Evolutionary conservation across 2,329 filamentous ascomycete genomes (phyloP).

Genomic region (Laburnicola sp.): DNA sequence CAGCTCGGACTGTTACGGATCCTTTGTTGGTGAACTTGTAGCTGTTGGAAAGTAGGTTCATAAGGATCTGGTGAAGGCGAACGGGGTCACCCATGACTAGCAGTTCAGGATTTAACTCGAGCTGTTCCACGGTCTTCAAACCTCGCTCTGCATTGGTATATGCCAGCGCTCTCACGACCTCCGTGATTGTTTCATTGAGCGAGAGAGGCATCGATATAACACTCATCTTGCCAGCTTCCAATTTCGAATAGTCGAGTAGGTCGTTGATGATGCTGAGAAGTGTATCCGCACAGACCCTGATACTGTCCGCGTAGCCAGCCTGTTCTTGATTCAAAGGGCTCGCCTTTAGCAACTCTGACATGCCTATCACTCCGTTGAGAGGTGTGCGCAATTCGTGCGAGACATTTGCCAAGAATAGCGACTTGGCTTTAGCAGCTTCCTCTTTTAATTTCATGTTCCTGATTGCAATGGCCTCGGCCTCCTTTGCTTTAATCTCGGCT

Average conservation of each 20-base stretch:
- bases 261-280: conserved; percentile 58
- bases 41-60: conserved; percentile 88
- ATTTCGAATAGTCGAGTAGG: conserved; percentile 56
- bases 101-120: conserved; percentile 59
- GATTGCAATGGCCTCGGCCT: conserved; percentile 74
- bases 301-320: conserved; percentile 65
- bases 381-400: conserved; percentile 62
- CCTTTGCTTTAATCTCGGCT: conserved; percentile 75
- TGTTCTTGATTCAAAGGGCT: conserved; percentile 61
- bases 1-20: conserved; percentile 79
- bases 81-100: conserved; percentile 57
- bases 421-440: conserved; percentile 80
- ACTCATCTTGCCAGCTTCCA: conserved; percentile 58
- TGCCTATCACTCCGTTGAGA: conserved; percentile 59
- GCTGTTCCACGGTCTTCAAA: conserved; percentile 60
- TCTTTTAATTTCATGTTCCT: conserved; percentile 80
- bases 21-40: conserved; percentile 92
- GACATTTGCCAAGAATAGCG: conserved; percentile 67
- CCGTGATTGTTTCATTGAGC: conserved; percentile 61
- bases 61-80: conserved; percentile 57
- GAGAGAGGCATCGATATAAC: conserved; percentile 63
- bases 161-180: conserved; percentile 65
- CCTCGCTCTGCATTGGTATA: conserved; percentile 66
- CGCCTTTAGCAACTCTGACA: conserved; percentile 64
- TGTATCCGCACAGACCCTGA: conserved; percentile 64